Evolutionary conservation across 352 stramenopile species (phyloP).

Genomic region (Phytopythium helicoides): DNA sequence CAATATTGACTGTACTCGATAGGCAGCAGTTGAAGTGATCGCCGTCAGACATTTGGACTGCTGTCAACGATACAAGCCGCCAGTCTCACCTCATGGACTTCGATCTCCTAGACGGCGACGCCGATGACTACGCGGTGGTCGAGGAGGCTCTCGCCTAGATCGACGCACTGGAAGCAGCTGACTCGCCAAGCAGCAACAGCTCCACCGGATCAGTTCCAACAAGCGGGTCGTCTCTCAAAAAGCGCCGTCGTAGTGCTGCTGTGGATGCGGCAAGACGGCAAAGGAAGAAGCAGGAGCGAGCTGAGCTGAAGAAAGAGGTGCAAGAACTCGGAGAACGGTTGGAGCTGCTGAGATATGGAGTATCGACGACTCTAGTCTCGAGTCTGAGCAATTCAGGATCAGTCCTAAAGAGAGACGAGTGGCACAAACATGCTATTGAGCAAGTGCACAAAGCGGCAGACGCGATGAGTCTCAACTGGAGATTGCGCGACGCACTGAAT

Average conservation of each 20-base stretch:
- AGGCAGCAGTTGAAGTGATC: too few relatives aligned
- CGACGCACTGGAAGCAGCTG: constrained; percentile 5
- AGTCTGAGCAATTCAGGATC: background rate
- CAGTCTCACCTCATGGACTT: constrained; percentile 2
- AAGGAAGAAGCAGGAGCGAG: background rate
- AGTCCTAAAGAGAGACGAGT: background rate
- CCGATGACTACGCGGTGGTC: constrained; percentile 17
- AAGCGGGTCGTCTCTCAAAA: background rate
- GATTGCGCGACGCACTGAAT: background rate
- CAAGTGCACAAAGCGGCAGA: background rate
- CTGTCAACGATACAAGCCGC: background rate
- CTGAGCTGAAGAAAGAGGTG: background rate
- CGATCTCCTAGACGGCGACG: constrained; percentile 10
- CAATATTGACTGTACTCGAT: background rate
- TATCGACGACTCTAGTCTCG: background rate
- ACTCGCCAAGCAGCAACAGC: background rate
- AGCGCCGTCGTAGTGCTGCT: background rate
- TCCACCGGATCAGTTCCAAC: background rate
- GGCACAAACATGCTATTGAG: background rate
- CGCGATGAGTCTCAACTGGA: background rate
- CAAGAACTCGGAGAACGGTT: background rate
- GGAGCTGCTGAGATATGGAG: background rate
- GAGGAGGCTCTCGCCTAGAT: constrained; percentile 25
- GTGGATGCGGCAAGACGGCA: background rate
- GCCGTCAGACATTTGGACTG: constrained; percentile 2